Evolutionary conservation across 148 eudicot species (phyloP), one percentile per base, ranked within the genome.

Genomic region (Linanthus parryae): DNA sequence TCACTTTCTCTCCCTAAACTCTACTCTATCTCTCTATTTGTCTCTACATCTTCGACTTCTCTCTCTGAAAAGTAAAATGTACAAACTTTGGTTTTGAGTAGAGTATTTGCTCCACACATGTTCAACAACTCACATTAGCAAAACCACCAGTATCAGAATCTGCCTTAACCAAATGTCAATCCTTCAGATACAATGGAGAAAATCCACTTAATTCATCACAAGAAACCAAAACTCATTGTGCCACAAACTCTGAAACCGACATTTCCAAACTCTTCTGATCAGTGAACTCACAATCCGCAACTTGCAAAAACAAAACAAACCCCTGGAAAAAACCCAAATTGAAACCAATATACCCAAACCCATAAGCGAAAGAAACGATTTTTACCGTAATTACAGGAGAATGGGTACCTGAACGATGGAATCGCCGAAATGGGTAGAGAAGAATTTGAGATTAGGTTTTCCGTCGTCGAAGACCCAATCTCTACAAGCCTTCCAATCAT

Each of bases 91-190:
- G n/a, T n/a, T n/a, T n/a, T n/a, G n/a, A n/a, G n/a, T n/a, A n/a
- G n/a, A n/a, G n/a, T n/a, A n/a, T n/a, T n/a, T n/a, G n/a, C n/a
- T n/a, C n/a, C n/a, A n/a, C n/a, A n/a, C n/a, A n/a, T n/a, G n/a
- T n/a, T n/a, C 18, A 44, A 54, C 23, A 44, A 7, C 12, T 20
- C 2, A 11, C 44, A 44, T 44, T 30, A 34, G 27, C 13, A 21
- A 5, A n/a, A n/a, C n/a, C n/a, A n/a, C n/a, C n/a, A n/a, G n/a
- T n/a, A n/a, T n/a, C n/a, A n/a, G n/a, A n/a, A 13, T 60, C 55
- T 47, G 88, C 99, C 99, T 88, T 92, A 24, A 82, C 96, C 63
- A 94, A 94, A 65, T 94, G 99, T 96, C 99, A 94, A 62, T 94
- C 99, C 59, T 94, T 94, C 68, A 94, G 59, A 70, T 94, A 94